Conservation (phyloP, 1,139 yeast genomes). For the Diutina rugosa region DNA sequence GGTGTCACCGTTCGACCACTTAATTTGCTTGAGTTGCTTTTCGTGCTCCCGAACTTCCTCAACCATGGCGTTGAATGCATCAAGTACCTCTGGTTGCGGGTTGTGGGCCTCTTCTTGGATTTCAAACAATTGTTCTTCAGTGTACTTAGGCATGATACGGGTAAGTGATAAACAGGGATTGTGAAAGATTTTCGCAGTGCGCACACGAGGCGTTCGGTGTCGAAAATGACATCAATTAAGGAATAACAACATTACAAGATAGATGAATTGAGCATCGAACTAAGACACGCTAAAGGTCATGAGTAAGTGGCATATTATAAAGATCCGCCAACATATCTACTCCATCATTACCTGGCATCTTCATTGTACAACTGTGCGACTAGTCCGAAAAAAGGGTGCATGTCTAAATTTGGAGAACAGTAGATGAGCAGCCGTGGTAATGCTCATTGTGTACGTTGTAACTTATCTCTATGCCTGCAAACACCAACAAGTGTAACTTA, state of each 20-base stretch:
- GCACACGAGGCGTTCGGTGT: neutral
- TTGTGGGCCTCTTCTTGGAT: constrained; percentile 43
- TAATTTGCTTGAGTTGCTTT: constrained; percentile 16
- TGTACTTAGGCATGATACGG: constrained; percentile 30
- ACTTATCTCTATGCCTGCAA: no score
- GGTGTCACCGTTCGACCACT: constrained; percentile 32
- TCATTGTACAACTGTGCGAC: neutral
- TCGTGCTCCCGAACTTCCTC: constrained; percentile 45
- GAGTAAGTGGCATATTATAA: no score
- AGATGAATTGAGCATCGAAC: no score
- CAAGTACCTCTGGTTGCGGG: constrained; percentile 51
- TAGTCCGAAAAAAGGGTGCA: neutral
- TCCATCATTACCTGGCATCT: neutral
- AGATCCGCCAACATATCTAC: neutral
- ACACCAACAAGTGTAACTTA: no score
- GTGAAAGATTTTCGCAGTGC: constrained; percentile 1
- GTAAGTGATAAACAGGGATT: neutral
- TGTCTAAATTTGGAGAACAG: no score
- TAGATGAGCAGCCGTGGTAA: no score
- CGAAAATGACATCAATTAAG: neutral
- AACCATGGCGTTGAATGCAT: constrained; percentile 51
- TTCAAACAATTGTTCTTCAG: constrained; percentile 55
- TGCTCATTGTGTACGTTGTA: no score
- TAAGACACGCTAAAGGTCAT: neutral
- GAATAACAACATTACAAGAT: neutral